A percentile compares a stretch with the other conserved stretches of the same genome.
Conservation (phyloP, 2,329 filamentous ascomycete species). For the Ophiostoma triangulosporum region DNA sequence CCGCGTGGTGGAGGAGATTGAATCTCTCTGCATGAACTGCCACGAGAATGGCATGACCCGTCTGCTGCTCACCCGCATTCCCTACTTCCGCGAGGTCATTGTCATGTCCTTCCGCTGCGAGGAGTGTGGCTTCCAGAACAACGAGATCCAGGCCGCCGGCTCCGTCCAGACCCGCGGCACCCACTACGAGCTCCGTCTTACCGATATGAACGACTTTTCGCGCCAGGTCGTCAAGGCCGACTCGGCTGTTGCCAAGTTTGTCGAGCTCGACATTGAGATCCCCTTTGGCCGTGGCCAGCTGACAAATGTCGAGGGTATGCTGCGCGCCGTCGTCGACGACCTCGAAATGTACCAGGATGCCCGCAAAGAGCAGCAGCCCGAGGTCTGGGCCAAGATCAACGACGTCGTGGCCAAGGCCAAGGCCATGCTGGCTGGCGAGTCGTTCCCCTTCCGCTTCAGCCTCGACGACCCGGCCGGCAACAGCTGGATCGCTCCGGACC, state of each 20-base stretch:
- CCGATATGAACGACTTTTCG: conserved; percentile 58
- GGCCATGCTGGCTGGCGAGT: conserved; percentile 63
- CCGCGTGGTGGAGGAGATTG: conserved; percentile 51
- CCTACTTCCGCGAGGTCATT: conserved; percentile 94
- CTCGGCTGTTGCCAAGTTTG: conserved; percentile 69
- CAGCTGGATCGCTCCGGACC: conserved; percentile 86
- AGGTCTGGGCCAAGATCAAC: conserved; percentile 65
- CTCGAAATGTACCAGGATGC: conserved; percentile 70
- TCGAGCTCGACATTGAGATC: conserved; percentile 87
- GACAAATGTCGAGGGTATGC: conserved; percentile 82
- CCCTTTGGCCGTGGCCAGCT: conserved; percentile 82
- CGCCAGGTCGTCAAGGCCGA: conserved; percentile 90
- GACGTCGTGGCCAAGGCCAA: conserved; percentile 60
- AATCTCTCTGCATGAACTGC: conserved; percentile 81
- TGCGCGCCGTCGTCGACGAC: conserved; percentile 66
- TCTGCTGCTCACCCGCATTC: conserved; percentile 80
- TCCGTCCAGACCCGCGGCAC: conserved; percentile 81
- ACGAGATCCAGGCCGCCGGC: conserved; percentile 85
- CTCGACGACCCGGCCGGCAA: conserved; percentile 90
- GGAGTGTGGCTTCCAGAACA: conserved; percentile 79
- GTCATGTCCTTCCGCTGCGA: conserved; percentile 94
- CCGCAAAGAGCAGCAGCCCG: conserved; percentile 63
- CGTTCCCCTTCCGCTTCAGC: conserved; percentile 76
- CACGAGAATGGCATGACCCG: conserved; percentile 70
- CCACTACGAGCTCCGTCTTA: conserved; percentile 71